These are phyloP conservation scores for Cutaneotrichosporon daszewskae DNA, from an alignment of 1,284 basidiomycete species.

Conservation along the genomic window DNA sequence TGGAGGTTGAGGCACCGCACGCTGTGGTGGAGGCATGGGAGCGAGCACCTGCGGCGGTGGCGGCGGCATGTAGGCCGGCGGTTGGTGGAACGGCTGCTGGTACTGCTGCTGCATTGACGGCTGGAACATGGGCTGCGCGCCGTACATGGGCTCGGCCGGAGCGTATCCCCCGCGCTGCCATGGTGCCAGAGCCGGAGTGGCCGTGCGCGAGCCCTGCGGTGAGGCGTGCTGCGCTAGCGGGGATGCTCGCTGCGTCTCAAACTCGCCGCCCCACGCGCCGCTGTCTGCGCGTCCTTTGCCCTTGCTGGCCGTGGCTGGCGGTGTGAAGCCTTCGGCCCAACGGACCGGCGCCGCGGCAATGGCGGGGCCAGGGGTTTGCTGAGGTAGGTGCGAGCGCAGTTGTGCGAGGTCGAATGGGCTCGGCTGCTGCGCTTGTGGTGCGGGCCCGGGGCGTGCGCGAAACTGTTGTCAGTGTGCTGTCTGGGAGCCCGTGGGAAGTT, in stretches of 20 bases:
- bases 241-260: constrained; percentile 8
- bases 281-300: constrained; percentile 15
- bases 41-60: constrained; percentile 3
- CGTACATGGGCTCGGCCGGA: neutral
- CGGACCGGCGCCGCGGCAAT: neutral
- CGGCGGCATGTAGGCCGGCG: constrained; percentile 6
- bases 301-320: constrained; percentile 8
- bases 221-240: neutral
- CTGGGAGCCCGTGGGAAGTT: neutral
- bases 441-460: constrained; percentile 7
- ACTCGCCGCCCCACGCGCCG: constrained; percentile 20
- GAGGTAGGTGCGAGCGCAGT: constrained; percentile 32
- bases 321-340: constrained; percentile 23
- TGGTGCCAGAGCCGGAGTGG: constrained; percentile 12
- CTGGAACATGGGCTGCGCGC: neutral
- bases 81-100: constrained; percentile 9
- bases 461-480: constrained; percentile 7
- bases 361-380: constrained; percentile 1
- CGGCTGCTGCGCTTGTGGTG: constrained; percentile 1
- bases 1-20: constrained; percentile 4
- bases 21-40: constrained; percentile 4
- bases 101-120: too few relatives aligned
- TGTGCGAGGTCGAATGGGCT: constrained; percentile 36
- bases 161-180: constrained; percentile 13
- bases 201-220: neutral